A percentile compares a stretch with the other conserved stretches of the same genome.
Conservation (phyloP, 306 rosid genomes). For the Cicer yamashitae region DNA sequence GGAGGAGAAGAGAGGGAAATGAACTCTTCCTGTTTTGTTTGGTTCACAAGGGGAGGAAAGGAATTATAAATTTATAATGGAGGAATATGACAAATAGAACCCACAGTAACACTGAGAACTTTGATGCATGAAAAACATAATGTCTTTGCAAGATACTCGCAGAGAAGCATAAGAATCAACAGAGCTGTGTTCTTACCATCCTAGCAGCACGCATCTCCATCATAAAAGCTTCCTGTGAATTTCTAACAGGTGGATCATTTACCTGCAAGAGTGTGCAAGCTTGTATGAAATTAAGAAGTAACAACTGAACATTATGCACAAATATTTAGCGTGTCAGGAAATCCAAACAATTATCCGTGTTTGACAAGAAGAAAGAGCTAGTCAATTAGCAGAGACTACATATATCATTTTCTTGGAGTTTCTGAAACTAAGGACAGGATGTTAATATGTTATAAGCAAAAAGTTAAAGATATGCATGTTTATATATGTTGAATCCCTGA, state of each 20-base stretch:
- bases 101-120: not conserved
- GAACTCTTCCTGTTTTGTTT: too few relatives aligned
- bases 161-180: constrained; percentile 13
- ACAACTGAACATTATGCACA: constrained; percentile 7
- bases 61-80: too few relatives aligned
- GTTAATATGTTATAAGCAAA: not conserved
- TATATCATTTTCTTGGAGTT: constrained; percentile 18
- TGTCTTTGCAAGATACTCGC: constrained; percentile 22
- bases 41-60: too few relatives aligned
- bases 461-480: not conserved
- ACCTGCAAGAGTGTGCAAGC: constrained; percentile 57
- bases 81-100: not conserved
- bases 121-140: not conserved
- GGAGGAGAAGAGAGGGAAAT: too few relatives aligned
- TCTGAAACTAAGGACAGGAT: not conserved
- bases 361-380: constrained; percentile 19
- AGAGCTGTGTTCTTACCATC: constrained; percentile 58
- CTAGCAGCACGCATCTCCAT: constrained; percentile 89
- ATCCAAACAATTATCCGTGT: not conserved
- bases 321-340: not conserved
- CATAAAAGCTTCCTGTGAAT: constrained; percentile 93
- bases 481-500: constrained; percentile 10
- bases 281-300: constrained; percentile 32
- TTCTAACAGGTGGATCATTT: constrained; percentile 84
- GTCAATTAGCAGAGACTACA: constrained; percentile 6